phyloP scores from a whole-genome alignment of 1,284 basidiomycete species.

The Heliocybe sulcata region DNA sequence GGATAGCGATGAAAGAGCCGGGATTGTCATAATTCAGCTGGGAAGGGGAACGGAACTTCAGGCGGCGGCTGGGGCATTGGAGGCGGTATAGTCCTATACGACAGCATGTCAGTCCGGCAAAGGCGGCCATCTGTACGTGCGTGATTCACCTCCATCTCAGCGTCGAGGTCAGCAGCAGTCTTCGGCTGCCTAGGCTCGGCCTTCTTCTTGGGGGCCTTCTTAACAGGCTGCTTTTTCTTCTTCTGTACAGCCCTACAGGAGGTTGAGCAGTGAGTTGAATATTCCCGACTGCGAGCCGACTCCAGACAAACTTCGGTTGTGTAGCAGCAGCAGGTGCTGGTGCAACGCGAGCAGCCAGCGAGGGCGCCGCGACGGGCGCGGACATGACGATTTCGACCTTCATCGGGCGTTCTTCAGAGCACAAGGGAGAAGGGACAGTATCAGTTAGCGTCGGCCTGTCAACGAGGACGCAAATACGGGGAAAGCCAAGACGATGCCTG shows the following conservation, averaged over 20 bases:
- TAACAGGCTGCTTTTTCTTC: neutral
- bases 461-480: slow-evolving; percentile 1
- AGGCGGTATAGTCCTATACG: slow-evolving; percentile 1
- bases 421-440: slow-evolving; percentile 11
- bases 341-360: slow-evolving; percentile 66
- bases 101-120: too few species aligned
- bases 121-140: slow-evolving; percentile 3
- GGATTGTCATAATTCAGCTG: too few species aligned
- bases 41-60: neutral
- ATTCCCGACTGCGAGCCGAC: neutral
- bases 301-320: slow-evolving; percentile 34
- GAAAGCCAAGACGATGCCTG: slow-evolving; percentile 6
- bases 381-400: slow-evolving; percentile 97
- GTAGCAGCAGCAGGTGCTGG: slow-evolving; percentile 26
- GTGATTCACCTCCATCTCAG: slow-evolving; percentile 70
- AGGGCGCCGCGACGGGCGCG: slow-evolving; percentile 59
- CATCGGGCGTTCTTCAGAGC: slow-evolving; percentile 85
- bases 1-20: neutral
- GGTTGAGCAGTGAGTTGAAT: neutral
- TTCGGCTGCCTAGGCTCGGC: slow-evolving; percentile 28
- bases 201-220: neutral
- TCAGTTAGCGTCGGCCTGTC: neutral
- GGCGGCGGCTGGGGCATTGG: neutral
- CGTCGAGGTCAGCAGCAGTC: slow-evolving; percentile 69
- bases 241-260: neutral